phyloP scores from a whole-genome alignment of 768 basidiomycete genomes.

The Podaxis sp. region DNA sequence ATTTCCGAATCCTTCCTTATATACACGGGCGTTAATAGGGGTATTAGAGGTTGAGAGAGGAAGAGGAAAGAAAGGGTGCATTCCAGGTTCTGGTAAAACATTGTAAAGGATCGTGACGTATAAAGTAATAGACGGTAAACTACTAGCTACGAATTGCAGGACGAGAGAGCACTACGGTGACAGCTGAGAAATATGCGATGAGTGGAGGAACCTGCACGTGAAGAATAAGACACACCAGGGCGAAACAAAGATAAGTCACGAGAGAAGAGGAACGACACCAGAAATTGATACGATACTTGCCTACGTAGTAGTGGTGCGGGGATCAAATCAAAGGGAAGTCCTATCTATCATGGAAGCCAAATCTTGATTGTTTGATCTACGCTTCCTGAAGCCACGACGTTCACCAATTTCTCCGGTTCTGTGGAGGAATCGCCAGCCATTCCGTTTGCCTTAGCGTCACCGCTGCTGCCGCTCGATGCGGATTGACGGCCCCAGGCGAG shows the following conservation, averaged over 20 bases:
- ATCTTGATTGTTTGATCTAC: constrained; percentile 70
- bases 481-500: constrained; percentile 76
- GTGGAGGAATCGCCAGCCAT: constrained; percentile 32
- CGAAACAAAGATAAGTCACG: background rate
- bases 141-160: constrained; percentile 15
- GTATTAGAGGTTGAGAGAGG: background rate
- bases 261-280: background rate
- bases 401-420: constrained; percentile 60
- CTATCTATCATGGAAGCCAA: constrained; percentile 50
- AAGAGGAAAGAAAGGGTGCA: constrained; percentile 4
- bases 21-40: constrained; percentile 5
- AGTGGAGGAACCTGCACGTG: background rate
- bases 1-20: constrained; percentile 6
- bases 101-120: background rate
- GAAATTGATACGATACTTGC: background rate
- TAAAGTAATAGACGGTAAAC: background rate
- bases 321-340: constrained; percentile 2
- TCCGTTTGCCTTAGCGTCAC: constrained; percentile 32
- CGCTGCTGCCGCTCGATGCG: constrained; percentile 35
- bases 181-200: background rate
- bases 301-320: background rate
- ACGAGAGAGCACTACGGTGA: constrained; percentile 3
- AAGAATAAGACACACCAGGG: background rate
- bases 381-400: constrained; percentile 68
- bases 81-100: constrained; percentile 4